phyloP scores from a whole-genome alignment of 1,284 basidiomycete genomes.

The Cutaneotrichosporon cavernicola region DNA sequence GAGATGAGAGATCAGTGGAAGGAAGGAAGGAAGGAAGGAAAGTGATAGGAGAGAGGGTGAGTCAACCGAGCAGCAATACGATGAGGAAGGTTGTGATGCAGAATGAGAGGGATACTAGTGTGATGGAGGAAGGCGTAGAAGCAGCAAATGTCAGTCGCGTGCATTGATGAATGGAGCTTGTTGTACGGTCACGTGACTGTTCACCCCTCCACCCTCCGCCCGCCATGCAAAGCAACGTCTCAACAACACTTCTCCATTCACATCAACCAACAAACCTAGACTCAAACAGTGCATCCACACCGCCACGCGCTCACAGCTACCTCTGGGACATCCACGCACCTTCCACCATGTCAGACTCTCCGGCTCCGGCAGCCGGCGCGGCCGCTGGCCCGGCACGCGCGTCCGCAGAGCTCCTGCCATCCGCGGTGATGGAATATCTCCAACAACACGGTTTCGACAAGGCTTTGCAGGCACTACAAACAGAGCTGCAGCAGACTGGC shows the following conservation, averaged over 20 bases:
- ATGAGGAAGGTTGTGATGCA: not conserved
- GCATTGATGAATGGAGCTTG: too few species aligned
- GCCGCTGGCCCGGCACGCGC: slow-evolving; percentile 28
- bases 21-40: not conserved
- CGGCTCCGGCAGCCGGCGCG: slow-evolving; percentile 31
- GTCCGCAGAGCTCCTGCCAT: slow-evolving; percentile 45
- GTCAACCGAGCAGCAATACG: not conserved
- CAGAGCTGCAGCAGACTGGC: slow-evolving; percentile 61
- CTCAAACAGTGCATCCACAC: not conserved
- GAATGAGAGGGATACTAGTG: not conserved
- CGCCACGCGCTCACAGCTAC: not conserved
- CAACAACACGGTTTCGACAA: slow-evolving; percentile 73
- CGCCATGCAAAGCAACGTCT: not conserved
- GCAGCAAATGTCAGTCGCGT: not conserved
- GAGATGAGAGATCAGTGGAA: not conserved
- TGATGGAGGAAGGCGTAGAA: not conserved
- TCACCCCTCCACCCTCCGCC: not conserved
- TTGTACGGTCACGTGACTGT: not conserved
- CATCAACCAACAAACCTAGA: not conserved
- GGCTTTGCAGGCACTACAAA: slow-evolving; percentile 71
- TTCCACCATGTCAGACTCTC: slow-evolving; percentile 37
- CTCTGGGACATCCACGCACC: slow-evolving; percentile 15
- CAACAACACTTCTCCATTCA: slow-evolving; percentile 2
- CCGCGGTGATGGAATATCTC: slow-evolving; percentile 78
- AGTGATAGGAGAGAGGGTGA: not conserved